phyloP scores from a whole-genome alignment of 257 asterid genomes.

The Osmanthus fragrans region DNA sequence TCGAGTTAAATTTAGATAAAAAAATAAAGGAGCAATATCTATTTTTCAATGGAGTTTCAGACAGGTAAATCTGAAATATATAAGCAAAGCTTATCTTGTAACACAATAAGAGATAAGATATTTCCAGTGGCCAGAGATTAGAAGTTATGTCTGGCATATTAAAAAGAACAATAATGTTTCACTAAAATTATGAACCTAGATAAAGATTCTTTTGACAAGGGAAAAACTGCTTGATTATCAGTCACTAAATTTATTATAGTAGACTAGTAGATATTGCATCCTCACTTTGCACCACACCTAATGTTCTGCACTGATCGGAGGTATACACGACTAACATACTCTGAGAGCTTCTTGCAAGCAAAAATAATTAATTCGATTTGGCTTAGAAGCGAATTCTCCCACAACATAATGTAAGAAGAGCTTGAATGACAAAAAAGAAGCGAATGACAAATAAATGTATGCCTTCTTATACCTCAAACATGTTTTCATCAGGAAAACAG shows the following conservation, averaged over 20 bases:
- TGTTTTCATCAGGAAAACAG: conserved; percentile 54
- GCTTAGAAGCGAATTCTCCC: not conserved
- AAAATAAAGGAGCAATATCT: not conserved
- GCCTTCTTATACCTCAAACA: conserved; percentile 65
- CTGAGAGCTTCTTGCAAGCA: conserved; percentile 6
- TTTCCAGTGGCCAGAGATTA: not conserved
- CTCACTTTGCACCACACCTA: conserved; percentile 7
- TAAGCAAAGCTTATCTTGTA: not conserved
- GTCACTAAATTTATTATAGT: not conserved
- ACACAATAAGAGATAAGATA: not conserved
- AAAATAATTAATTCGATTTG: not conserved
- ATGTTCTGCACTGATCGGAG: not conserved
- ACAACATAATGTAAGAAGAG: not conserved
- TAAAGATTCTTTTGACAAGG: too few species aligned
- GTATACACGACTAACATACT: not conserved
- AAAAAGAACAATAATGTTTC: too few species aligned
- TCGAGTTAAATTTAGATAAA: not conserved
- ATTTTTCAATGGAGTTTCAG: not conserved
- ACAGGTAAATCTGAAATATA: not conserved
- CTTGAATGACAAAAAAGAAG: not conserved
- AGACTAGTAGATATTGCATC: not conserved
- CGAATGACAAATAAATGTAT: not conserved
- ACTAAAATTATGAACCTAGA: too few species aligned
- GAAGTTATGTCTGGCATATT: not conserved
- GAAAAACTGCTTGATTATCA: not conserved